Evolutionary conservation across 306 rosid genomes (phyloP), one percentile per base, ranked within the genome.

Genomic region (Abrus pulchellus): DNA sequence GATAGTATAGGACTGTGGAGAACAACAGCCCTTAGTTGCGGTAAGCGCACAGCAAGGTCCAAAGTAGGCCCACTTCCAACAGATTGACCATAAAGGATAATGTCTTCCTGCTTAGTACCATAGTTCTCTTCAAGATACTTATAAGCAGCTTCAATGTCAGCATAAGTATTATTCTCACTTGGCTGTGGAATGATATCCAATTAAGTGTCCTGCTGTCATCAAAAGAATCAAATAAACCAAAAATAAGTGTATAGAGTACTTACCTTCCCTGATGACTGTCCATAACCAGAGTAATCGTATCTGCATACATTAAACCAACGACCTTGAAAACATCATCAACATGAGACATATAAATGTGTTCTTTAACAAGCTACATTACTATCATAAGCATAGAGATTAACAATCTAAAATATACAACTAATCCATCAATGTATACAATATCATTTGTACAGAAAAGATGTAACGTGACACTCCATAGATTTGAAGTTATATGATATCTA

Each of bases 251-350:
- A 52, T 45, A 40, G 43, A 43, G 59, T 29, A 59, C 5, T 75
- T 83, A 93, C 98, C 98, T 94, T 94, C 74, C 98, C 97, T 3
- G 98, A 81, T 38, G 98, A 93, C 61, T 93, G 98, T 56, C 98
- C 98, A 34, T 93, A 93, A 72, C 98, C 98, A 28, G 94, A 90
- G 84, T 94, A 94, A 83, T 94, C 98, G 29, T 94, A 94, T 80
- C 98, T 94, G 92, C 88, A 82, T 56, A 67, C 61, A 62, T 71
- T 57, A 60, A 82, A 82, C 73, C 28, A 62, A 78, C 61, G 73
- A 29, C 64, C 56, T 38, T 78, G 64, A 85, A 68, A 76, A 76
- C 52, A 73, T 50, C 44, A 59, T 55, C 33, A 36, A 48, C 49
- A 40, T 49, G 52, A 8, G 10, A 70, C 45, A 47, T 69, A 47